Evolutionary conservation across 306 rosid species (phyloP).

Genomic region (Trichosanthes truncata): DNA sequence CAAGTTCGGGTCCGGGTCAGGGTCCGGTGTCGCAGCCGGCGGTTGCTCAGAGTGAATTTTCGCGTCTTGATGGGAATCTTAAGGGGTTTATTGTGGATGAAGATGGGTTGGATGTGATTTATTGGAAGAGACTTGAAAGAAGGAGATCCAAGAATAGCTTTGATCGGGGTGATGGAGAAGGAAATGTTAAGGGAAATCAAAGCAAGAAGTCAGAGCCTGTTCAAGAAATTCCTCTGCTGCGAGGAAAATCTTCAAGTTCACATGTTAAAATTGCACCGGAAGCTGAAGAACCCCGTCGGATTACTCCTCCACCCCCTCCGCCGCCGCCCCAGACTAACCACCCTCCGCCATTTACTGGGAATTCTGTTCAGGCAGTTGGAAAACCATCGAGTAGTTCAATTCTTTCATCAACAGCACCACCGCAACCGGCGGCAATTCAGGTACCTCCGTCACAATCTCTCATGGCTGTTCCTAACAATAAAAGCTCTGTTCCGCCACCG

Average conservation of each 20-base stretch:
- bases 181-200: constrained; percentile 10
- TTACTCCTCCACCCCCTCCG: constrained; percentile 2
- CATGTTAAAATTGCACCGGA: constrained; percentile 34
- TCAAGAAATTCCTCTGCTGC: constrained; percentile 68
- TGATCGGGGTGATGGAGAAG: neutral
- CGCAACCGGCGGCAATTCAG: neutral
- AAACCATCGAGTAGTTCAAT: constrained; percentile 12
- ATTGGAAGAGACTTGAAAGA: constrained; percentile 68
- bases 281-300: constrained; percentile 13
- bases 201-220: constrained; percentile 12
- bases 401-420: constrained; percentile 18
- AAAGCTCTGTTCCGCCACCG: constrained; percentile 14
- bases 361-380: constrained; percentile 11
- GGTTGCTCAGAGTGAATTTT: neutral
- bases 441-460: constrained; percentile 7
- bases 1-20: neutral
- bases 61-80: constrained; percentile 11
- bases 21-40: neutral
- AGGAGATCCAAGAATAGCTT: constrained; percentile 23
- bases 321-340: constrained; percentile 12
- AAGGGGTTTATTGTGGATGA: constrained; percentile 63
- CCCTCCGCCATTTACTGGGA: constrained; percentile 11
- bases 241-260: constrained; percentile 72
- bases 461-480: constrained; percentile 2
- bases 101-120: constrained; percentile 82